Base-by-base conservation (phyloP, 192 early-diverging fungal genomes). In the Backusella luteola region DNA sequence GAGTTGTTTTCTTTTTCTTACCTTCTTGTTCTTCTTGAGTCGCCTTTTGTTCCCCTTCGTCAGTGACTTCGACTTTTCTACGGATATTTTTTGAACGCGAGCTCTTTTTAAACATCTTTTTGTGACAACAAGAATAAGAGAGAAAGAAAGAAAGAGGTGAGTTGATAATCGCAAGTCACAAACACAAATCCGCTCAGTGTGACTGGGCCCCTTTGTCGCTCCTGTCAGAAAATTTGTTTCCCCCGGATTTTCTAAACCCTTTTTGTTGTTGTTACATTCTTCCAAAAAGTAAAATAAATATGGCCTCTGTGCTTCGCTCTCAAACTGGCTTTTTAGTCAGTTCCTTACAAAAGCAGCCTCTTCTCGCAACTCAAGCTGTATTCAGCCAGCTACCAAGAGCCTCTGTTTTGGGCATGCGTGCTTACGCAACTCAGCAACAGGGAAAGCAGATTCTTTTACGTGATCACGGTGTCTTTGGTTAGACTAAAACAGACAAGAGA, bases 381-480 rank as follows among this genome's bases (percentile, higher is more conserved):
- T 69, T 69, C 35, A 69, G 26, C n/a, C 68, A 69, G 21, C 26
- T 69, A 26, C 68, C 68, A 38, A 69, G 36, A 69, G 68, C 68
- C 36, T 35, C 68, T 23, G 21, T 41, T 36, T 21, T 69, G 35
- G 73, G 78, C 32, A 66, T 75, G n/a, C 80, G 80, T 42, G 66
- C 73, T 23, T 81, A 81, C 72, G 68, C 76, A 53, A 75, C 69
- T n/a, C 26, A 73, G 17, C 32, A 34, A 19, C 72, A 74, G 66
- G 80, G 80, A 41, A 81, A 81, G 34, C 80, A 77, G 29, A 76
- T 82, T 56, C 52, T 82, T 8, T 49, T 82, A 23, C 77, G 81
- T 36, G 81, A 82, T 49, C 76, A 79, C 46, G 81, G 81, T 63
- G 81, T 82, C 66, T 78, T 82, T 79, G 81, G 81, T 79, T 19